A percentile compares a stretch with the other conserved stretches of the same genome.
phyloP scores from a whole-genome alignment of 2,329 filamentous ascomycete species.

The Blastomyces parvus region DNA sequence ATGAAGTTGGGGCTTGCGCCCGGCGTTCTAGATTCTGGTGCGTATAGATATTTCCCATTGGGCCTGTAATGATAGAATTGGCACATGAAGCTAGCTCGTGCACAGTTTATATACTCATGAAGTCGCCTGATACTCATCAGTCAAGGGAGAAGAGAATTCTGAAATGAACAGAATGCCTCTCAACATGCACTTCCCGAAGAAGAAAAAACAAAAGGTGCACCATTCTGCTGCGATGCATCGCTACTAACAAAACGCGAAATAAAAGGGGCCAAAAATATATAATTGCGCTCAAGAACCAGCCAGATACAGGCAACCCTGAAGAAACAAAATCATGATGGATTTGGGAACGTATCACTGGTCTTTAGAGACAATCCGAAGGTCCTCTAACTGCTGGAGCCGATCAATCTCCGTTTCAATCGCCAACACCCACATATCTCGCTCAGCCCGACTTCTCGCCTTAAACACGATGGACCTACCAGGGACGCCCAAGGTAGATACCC shows the following conservation, averaged over 20 bases:
- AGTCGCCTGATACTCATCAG: background rate
- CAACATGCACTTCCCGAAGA: background rate
- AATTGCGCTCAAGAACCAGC: background rate
- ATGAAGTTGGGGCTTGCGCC: background rate
- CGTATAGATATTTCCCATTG: background rate
- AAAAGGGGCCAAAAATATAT: background rate
- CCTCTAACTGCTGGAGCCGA: conserved; percentile 43
- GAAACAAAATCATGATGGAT: background rate
- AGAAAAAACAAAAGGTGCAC: background rate
- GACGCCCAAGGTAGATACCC: conserved; percentile 52
- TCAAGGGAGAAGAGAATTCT: background rate
- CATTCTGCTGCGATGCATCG: background rate
- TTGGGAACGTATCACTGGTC: conserved; percentile 3
- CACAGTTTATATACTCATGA: background rate
- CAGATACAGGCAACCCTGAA: background rate
- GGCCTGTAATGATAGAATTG: background rate
- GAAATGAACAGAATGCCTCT: background rate
- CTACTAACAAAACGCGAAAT: background rate
- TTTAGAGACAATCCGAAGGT: conserved; percentile 38
- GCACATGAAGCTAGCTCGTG: background rate
- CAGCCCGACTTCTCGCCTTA: conserved; percentile 53
- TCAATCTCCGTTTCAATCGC: conserved; percentile 59
- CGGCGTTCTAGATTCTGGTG: background rate
- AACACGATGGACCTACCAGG: conserved; percentile 57
- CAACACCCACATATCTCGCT: conserved; percentile 60